Percentiles rank a stretch among this genome's conserved stretches.
These are phyloP conservation scores for Neurospora sp. DNA, from an alignment of 2,329 filamentous ascomycete genomes.

Conservation along the genomic window DNA sequence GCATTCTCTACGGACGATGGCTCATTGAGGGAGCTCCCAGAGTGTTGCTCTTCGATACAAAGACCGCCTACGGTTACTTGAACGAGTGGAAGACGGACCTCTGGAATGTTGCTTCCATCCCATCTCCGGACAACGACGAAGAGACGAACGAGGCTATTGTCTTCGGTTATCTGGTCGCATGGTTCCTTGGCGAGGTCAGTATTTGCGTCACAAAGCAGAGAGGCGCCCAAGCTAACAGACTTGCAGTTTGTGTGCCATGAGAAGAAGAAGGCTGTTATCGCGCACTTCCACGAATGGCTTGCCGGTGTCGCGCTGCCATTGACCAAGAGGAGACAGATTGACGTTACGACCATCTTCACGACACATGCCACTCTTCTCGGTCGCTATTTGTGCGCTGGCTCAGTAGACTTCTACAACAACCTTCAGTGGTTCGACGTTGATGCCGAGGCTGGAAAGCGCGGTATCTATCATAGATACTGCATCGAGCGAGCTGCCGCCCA, in stretches of 20 bases:
- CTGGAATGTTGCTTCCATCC: slow-evolving; percentile 87
- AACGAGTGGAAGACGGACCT: slow-evolving; percentile 97
- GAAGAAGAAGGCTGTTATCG: slow-evolving; percentile 84
- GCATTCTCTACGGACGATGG: slow-evolving; percentile 90
- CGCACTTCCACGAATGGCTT: slow-evolving; percentile 98
- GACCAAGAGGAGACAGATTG: slow-evolving; percentile 87
- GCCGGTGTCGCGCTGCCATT: slow-evolving; percentile 87
- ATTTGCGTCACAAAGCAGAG: background rate
- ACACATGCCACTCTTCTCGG: slow-evolving; percentile 94
- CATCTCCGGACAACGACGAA: slow-evolving; percentile 81
- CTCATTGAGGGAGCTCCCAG: slow-evolving; percentile 92
- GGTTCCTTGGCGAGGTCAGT: slow-evolving; percentile 92
- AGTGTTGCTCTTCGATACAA: slow-evolving; percentile 89
- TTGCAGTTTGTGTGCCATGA: slow-evolving; percentile 84
- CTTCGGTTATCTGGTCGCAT: slow-evolving; percentile 93
- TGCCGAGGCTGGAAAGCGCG: slow-evolving; percentile 90
- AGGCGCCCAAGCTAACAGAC: slow-evolving; percentile 11
- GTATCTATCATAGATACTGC: slow-evolving; percentile 97
- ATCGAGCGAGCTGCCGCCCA: slow-evolving; percentile 92
- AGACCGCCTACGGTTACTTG: slow-evolving; percentile 81
- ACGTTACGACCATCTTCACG: slow-evolving; percentile 96
- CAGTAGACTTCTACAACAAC: slow-evolving; percentile 99
- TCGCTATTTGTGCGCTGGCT: slow-evolving; percentile 92
- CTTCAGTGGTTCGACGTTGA: slow-evolving; percentile 95
- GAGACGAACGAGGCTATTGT: slow-evolving; percentile 98